Base-by-base conservation (phyloP, 2,329 filamentous ascomycete genomes). In the Colletotrichum chlorophyti region DNA sequence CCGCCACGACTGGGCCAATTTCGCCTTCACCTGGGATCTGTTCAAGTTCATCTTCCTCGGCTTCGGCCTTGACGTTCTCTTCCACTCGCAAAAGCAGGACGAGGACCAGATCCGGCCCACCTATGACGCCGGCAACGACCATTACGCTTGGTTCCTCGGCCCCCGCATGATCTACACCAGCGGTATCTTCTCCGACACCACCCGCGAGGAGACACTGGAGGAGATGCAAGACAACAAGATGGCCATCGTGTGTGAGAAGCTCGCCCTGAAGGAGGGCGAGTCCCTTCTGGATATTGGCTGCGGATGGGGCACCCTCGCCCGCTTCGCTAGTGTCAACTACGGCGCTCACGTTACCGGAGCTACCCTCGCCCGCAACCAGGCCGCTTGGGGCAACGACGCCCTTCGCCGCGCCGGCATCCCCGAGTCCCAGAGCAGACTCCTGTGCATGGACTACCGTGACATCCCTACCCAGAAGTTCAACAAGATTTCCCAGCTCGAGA, bases 131-230 rank as follows among this genome's bases (percentile, higher is more conserved):
- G 95, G 95, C 71, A 93, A 99, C 74, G 95, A 98, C 78, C 97
- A 97, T 80, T 99, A 99, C 82, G 90, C 87, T 74, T 99, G 93
- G 93, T 98, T 98, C 84, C 86, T 98, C 63, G 95, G 95, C 62
- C 94, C 94, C 59, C 93, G 94, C 71, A 99, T 98, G 95, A 92
- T 98, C 77, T 98, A 98, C 82, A 99, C 95, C 48, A 96, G 91
- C 47, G 95, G 95, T 69, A 82, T 99, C 69, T 96, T 99, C 72
- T 90, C 90, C 61, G 93, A 98, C 75, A 85, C 91, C 74, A 87
- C 89, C 76, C 84, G 83, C 65, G 95, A 98, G 78, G 95, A 98
- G 79, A 86, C 87, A 29, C 89, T 99, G 23, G 95, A 99, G 79
- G 84, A 98, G 78, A 85, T 98, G 41, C 95, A 98, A 81, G 94